These are phyloP conservation scores for Boletellus sp. DNA, from an alignment of 768 basidiomycete genomes.

Conservation along the genomic window DNA sequence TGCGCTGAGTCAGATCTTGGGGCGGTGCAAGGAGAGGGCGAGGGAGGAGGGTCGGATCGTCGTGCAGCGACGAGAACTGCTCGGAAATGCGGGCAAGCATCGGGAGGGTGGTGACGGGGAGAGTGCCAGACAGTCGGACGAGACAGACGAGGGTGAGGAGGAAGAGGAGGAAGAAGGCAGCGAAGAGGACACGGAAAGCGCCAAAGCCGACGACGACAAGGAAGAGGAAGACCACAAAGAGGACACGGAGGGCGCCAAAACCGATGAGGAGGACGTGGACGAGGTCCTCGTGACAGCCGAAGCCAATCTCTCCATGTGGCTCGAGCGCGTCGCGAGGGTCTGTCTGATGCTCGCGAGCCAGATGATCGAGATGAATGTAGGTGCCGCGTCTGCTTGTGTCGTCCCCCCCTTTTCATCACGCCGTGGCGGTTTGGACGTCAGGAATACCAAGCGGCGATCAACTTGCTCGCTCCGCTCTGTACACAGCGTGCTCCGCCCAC, in stretches of 20 bases:
- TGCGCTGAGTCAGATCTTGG: constrained; percentile 59
- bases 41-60: constrained; percentile 29
- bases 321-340: constrained; percentile 73
- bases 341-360: constrained; percentile 78
- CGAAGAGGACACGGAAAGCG: neutral
- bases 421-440: constrained; percentile 23
- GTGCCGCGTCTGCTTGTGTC: constrained; percentile 3
- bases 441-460: constrained; percentile 69
- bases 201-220: neutral
- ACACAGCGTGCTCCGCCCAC: constrained; percentile 27
- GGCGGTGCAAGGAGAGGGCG: constrained; percentile 54
- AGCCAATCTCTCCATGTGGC: constrained; percentile 65
- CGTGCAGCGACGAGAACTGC: constrained; percentile 8
- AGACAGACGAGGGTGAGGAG: constrained; percentile 21
- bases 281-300: constrained; percentile 25
- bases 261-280: constrained; percentile 9
- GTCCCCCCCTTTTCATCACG: neutral
- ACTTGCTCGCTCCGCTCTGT: constrained; percentile 66
- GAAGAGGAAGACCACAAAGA: neutral
- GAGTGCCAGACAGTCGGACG: neutral
- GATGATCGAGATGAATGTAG: constrained; percentile 79
- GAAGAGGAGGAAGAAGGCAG: neutral
- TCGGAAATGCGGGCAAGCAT: neutral
- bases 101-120: neutral
- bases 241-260: neutral